These are phyloP conservation scores for Quillaja saponaria DNA, from an alignment of 306 rosid species.

Conservation along the genomic window DNA sequence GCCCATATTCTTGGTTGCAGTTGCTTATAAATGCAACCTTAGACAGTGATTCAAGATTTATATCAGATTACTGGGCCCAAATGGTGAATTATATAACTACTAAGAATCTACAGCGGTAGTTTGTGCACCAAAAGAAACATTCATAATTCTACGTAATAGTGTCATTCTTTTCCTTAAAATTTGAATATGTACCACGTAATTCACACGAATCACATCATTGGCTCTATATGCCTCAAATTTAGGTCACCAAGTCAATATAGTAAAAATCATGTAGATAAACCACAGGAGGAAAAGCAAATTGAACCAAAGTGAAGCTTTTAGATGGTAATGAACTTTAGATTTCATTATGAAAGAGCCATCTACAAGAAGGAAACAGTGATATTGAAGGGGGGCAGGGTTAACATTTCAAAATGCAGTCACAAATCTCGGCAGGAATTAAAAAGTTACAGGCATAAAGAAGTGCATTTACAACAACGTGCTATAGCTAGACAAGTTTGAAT, in stretches of 20 bases:
- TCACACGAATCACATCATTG: no score
- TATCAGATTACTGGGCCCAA: conserved; percentile 48
- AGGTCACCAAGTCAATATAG: conserved; percentile 36
- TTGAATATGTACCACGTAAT: conserved; percentile 25
- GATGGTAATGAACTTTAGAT: conserved; percentile 34
- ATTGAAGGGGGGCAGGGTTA: conserved; percentile 36
- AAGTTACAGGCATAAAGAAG: neutral
- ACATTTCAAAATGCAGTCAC: conserved; percentile 44
- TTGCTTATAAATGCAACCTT: conserved; percentile 38
- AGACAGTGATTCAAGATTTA: conserved; percentile 44
- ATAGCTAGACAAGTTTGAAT: no score
- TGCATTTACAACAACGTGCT: no score
- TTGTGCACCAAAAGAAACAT: conserved; percentile 21
- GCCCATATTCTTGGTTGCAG: conserved; percentile 60
- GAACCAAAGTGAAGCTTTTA: conserved; percentile 32
- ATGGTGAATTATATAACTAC: conserved; percentile 10
- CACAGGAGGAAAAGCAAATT: conserved; percentile 12
- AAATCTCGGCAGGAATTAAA: conserved; percentile 8
- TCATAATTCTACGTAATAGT: conserved; percentile 21
- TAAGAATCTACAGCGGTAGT: conserved; percentile 44
- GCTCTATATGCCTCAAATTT: conserved; percentile 33
- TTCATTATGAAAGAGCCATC: conserved; percentile 32
- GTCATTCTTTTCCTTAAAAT: conserved; percentile 9
- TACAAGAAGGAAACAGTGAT: conserved; percentile 28
- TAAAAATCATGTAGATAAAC: conserved; percentile 36